Conservation (phyloP, 2,329 filamentous ascomycete species). For the Fusarium floridanum region DNA sequence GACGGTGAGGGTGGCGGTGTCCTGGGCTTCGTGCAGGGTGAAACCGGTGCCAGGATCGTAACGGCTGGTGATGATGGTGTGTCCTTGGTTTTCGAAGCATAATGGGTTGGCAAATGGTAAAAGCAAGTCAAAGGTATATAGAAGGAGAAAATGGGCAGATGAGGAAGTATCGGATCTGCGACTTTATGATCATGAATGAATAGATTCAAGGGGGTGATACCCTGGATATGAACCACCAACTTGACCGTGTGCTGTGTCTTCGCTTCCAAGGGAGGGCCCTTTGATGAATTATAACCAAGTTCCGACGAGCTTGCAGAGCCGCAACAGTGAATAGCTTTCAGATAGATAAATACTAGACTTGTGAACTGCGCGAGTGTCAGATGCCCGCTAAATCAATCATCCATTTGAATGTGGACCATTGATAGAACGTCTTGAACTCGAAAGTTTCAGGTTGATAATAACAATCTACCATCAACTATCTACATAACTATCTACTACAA, state of each 20-base stretch:
- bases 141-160: conserved; percentile 26
- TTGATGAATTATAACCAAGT: background rate
- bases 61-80: conserved; percentile 92
- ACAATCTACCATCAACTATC: background rate
- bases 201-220: conserved; percentile 43
- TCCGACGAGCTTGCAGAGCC: background rate
- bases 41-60: conserved; percentile 79
- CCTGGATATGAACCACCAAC: conserved; percentile 24
- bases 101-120: conserved; percentile 13
- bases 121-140: conserved; percentile 24
- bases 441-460: background rate
- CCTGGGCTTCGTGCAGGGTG: conserved; percentile 88
- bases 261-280: background rate
- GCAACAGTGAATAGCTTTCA: background rate
- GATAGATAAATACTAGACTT: background rate
- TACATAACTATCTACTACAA: background rate
- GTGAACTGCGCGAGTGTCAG: background rate
- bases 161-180: conserved; percentile 30
- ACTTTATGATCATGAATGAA: conserved; percentile 44
- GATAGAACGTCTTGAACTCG: background rate
- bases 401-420: background rate
- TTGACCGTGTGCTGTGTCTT: background rate
- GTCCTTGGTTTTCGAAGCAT: conserved; percentile 75
- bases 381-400: background rate
- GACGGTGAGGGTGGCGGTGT: conserved; percentile 90